Percentiles rank a stretch among this genome's conserved stretches.
These are phyloP conservation scores for Closterium sp. DNA, from an alignment of 139 green algal genomes.

Conservation along the genomic window DNA sequence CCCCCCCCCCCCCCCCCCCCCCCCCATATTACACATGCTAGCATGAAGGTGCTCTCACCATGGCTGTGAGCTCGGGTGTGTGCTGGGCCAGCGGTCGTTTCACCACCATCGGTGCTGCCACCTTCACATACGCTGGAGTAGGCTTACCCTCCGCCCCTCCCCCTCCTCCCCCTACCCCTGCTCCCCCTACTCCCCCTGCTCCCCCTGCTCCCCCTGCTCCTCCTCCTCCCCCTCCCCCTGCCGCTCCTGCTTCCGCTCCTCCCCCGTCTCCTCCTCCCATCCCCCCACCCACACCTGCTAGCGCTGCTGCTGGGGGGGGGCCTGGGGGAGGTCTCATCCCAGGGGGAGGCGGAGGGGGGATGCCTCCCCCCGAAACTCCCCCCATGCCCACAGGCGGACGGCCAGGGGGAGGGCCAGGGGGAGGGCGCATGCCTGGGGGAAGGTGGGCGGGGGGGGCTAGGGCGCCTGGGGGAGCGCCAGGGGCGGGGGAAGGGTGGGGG, in stretches of 20 bases:
- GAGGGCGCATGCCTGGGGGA: conserved; percentile 11
- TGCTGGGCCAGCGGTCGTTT: conserved; percentile 8
- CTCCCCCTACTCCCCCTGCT: background rate
- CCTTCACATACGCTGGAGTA: conserved; percentile 42
- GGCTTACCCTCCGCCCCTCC: background rate
- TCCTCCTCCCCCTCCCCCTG: background rate
- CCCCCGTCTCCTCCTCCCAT: background rate
- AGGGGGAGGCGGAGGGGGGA: conserved; percentile 10
- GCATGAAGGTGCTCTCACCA: background rate
- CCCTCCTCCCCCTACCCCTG: background rate
- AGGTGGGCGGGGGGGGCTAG: background rate
- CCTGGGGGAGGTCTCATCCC: conserved; percentile 28
- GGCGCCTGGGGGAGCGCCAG: background rate
- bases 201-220: background rate
- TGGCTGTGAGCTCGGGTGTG: conserved; percentile 23
- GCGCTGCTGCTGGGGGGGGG: conserved; percentile 12
- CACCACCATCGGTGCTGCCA: conserved; percentile 1
- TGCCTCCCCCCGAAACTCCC: background rate
- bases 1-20: too few relatives aligned
- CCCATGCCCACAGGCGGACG: background rate
- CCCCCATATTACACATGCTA: too few relatives aligned
- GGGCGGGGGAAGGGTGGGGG: conserved; percentile 4
- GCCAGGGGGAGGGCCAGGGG: conserved; percentile 19
- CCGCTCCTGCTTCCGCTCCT: background rate
- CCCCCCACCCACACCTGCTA: background rate